Evolutionary conservation across 805 yeast species (phyloP).

Genomic region (Wickerhamiella alocasiicola): DNA sequence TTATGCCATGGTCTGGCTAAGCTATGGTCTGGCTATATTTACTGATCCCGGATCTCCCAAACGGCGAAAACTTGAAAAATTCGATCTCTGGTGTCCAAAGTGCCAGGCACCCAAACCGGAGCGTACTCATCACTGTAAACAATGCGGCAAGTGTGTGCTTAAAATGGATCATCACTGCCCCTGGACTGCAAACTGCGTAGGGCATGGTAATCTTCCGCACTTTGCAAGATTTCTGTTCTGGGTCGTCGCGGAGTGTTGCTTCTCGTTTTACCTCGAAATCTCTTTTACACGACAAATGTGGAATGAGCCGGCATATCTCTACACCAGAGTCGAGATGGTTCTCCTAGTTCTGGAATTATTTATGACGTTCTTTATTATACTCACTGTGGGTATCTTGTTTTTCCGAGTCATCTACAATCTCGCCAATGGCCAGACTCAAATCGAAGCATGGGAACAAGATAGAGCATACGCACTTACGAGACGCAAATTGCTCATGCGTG

Average conservation of each 20-base stretch:
- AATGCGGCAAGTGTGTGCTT: slow-evolving; percentile 30
- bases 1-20: slow-evolving; percentile 50
- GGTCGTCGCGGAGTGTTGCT: slow-evolving; percentile 28
- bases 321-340: slow-evolving; percentile 40
- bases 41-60: slow-evolving; percentile 45
- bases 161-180: slow-evolving; percentile 66
- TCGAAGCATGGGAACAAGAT: slow-evolving; percentile 87
- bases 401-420: slow-evolving; percentile 47
- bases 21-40: slow-evolving; percentile 57
- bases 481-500: slow-evolving; percentile 19
- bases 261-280: slow-evolving; percentile 24
- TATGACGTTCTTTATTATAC: slow-evolving; percentile 43
- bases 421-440: slow-evolving; percentile 66
- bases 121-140: slow-evolving; percentile 33
- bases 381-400: slow-evolving; percentile 47
- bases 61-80: slow-evolving; percentile 21
- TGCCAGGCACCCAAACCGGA: slow-evolving; percentile 30
- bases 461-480: slow-evolving; percentile 57
- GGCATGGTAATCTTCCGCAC: slow-evolving; percentile 65
- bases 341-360: slow-evolving; percentile 45
- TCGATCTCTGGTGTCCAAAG: slow-evolving; percentile 15
- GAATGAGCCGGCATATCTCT: slow-evolving; percentile 43
- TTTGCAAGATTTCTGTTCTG: slow-evolving; percentile 63
- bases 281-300: slow-evolving; percentile 19
- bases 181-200: slow-evolving; percentile 86